phyloP scores from a whole-genome alignment of 2,329 filamentous ascomycete species.

The Didymella exigua region DNA sequence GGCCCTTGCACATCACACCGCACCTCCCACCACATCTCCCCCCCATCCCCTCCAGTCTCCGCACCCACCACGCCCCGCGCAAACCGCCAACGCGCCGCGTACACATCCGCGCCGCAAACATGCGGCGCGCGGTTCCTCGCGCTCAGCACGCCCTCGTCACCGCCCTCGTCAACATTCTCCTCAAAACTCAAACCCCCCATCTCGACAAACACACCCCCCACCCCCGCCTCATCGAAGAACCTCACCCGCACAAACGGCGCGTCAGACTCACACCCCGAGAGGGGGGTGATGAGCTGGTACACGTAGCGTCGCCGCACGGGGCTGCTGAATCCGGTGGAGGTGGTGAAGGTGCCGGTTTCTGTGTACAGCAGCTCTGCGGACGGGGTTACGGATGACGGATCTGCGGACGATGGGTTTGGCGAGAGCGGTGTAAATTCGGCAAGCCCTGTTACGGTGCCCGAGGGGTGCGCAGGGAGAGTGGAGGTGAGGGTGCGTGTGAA shows the following conservation, averaged over 20 bases:
- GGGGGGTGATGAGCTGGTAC: conserved; percentile 51
- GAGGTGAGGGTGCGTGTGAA: conserved; percentile 64
- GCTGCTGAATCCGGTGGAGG: conserved; percentile 61
- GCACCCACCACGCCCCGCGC: conserved; percentile 48
- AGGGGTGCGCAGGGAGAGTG: conserved; percentile 65
- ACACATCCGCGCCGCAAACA: conserved; percentile 73
- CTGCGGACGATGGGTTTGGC: too few species aligned
- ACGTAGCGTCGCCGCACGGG: conserved; percentile 70
- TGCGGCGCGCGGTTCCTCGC: conserved; percentile 67
- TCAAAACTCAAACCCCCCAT: conserved; percentile 57
- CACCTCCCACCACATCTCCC: not conserved
- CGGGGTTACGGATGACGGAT: too few species aligned
- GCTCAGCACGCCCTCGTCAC: conserved; percentile 17
- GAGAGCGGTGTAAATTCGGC: too few species aligned
- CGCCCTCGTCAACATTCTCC: too few species aligned
- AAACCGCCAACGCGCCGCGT: conserved; percentile 73
- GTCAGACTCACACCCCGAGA: too few species aligned
- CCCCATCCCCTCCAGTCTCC: not conserved
- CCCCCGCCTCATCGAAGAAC: conserved; percentile 46
- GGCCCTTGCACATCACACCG: conserved; percentile 40
- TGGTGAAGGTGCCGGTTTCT: conserved; percentile 69
- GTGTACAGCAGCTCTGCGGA: conserved; percentile 72
- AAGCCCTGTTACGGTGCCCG: conserved; percentile 70
- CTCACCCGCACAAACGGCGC: conserved; percentile 12
- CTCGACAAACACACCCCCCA: conserved; percentile 78